Evolutionary conservation across 129 eudicot genomes (phyloP).

Genomic region (Lonicera japonica): DNA sequence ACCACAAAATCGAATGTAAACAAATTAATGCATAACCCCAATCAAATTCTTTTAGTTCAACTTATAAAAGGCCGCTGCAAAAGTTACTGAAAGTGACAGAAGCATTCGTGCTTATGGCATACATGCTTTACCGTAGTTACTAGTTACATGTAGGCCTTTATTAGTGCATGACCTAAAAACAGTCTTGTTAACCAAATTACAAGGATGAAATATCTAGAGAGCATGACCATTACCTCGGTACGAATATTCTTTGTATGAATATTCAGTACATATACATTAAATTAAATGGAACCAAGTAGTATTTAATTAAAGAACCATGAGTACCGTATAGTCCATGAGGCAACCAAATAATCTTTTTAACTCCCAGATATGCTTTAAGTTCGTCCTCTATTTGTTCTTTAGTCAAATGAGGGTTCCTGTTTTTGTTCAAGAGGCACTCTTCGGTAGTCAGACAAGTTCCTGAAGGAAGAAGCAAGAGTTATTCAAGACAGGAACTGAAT

Average conservation of each 20-base stretch:
- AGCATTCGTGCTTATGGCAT: too few relatives aligned
- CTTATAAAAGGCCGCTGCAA: too few relatives aligned
- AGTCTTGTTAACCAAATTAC: too few relatives aligned
- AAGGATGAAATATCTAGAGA: neutral
- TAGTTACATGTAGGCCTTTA: too few relatives aligned
- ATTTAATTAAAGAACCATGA: neutral
- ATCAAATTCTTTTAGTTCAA: too few relatives aligned
- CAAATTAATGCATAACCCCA: too few relatives aligned
- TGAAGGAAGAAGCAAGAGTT: conserved; percentile 21
- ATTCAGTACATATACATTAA: neutral
- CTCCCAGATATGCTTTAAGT: conserved; percentile 80
- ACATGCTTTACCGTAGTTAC: too few relatives aligned
- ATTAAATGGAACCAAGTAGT: neutral
- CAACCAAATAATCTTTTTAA: conserved; percentile 77
- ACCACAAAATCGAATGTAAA: too few relatives aligned
- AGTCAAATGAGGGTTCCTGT: conserved; percentile 78
- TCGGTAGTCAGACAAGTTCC: conserved; percentile 98
- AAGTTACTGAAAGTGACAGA: too few relatives aligned
- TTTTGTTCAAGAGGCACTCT: conserved; percentile 88
- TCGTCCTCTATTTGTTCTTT: conserved; percentile 74
- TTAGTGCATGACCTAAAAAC: too few relatives aligned
- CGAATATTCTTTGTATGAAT: too few relatives aligned
- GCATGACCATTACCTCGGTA: neutral
- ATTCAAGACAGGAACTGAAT: neutral
- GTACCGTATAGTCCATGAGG: conserved; percentile 85